Evolutionary conservation across 2,329 filamentous ascomycete genomes (phyloP).

Genomic region (Calonectria multiphialidica): DNA sequence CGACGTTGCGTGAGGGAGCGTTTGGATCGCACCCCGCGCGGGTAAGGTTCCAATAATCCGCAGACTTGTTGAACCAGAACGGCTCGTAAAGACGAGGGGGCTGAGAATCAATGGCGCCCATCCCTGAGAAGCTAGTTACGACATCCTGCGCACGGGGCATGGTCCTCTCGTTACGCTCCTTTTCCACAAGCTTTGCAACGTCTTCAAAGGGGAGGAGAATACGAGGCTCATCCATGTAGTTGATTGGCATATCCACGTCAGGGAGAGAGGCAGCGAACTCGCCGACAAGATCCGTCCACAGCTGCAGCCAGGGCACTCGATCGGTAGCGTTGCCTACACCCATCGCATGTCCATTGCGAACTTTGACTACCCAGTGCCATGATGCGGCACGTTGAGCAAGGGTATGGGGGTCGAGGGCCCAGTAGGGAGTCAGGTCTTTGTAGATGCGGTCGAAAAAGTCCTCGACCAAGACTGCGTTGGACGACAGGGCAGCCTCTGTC

Average conservation of each 20-base stretch:
- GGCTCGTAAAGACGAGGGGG: conserved; percentile 56
- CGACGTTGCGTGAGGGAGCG: conserved; percentile 58
- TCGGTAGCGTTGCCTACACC: conserved; percentile 53
- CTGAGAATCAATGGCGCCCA: conserved; percentile 51
- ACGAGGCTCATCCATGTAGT: conserved; percentile 73
- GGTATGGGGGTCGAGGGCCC: conserved; percentile 63
- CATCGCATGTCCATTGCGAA: conserved; percentile 58
- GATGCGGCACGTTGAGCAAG: conserved; percentile 54
- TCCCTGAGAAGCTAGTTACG: conserved; percentile 57
- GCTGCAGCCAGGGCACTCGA: conserved; percentile 58
- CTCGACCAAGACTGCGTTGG: conserved; percentile 69
- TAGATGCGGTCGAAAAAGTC: conserved; percentile 75
- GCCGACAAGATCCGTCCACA: conserved; percentile 62
- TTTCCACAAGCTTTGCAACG: conserved; percentile 62
- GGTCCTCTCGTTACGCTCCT: conserved; percentile 58
- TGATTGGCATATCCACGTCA: conserved; percentile 76
- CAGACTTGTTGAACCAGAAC: conserved; percentile 58
- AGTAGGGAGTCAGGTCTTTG: conserved; percentile 72
- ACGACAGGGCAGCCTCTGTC: conserved; percentile 65
- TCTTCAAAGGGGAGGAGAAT: conserved; percentile 71
- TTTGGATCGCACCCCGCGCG: conserved; percentile 68
- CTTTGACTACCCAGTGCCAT: conserved; percentile 60
- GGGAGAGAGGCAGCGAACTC: conserved; percentile 67
- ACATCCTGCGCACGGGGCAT: conserved; percentile 58
- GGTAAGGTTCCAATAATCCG: conserved; percentile 71